Base-by-base conservation (phyloP, 2,329 filamentous ascomycete genomes). In the Colletotrichum musicola region DNA sequence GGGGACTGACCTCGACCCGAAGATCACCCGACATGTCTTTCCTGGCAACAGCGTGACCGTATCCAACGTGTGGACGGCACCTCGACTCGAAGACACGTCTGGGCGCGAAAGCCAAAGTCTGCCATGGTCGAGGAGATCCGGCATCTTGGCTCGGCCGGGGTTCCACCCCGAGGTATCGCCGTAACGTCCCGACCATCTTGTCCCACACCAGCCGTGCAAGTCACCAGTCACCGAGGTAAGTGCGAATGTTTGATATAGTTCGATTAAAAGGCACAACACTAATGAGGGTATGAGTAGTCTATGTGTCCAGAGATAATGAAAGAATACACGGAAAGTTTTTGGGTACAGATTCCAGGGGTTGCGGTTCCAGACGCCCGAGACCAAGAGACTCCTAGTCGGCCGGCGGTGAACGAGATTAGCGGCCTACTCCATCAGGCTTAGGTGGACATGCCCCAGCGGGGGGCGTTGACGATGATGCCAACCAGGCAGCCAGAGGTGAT, bases 381-480 rank as follows among this genome's bases (percentile, higher is more conserved):
- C 54, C 18, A 22, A 49, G 18, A 25, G 46, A 49, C 46, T 20
- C 46, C 46, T 20, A 12, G 46, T 49, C 46, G 1, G n/a, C 10
- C 20, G 22, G 18, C 44, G n/a, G 40, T 14, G 13, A 22, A 30
- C 49, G 20, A 7, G 22, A 27, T 50, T 25, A 40, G 5, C 16
- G 4, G 18, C 25, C n/a, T 6, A 30, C 6, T 47, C 1, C 22
- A 22, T 1, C 46, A 25, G 5, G 18, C 7, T 56, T 30, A 66
- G 56, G 27, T 61, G 35, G 35, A 14, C 66, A 66, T 69, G 16
- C 77, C 77, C 77, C 77, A 83, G 42, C 80, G 80, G n/a, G 88
- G 88, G 40, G 88, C 85, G 72, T 89, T 89, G 71, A 90, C 81
- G 60, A 89, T 81, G 54, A 90, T 81, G 4, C 83, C 88, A 83